phyloP scores from a whole-genome alignment of 2,329 filamentous ascomycete genomes.

The Xylaria sp. region DNA sequence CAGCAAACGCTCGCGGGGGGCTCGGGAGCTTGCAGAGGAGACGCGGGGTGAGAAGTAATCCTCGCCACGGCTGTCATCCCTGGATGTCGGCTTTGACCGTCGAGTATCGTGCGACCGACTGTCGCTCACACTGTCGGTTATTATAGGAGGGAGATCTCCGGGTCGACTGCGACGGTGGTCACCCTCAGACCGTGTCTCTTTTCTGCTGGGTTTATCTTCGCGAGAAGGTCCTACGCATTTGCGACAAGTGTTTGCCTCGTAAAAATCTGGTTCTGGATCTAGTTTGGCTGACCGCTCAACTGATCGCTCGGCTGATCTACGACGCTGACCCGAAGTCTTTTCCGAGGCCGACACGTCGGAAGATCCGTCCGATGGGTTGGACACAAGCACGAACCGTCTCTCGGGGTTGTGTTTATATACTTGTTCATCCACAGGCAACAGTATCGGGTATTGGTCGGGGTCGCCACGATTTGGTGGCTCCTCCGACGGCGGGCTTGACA shows the following conservation, averaged over 20 bases:
- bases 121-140: constrained; percentile 42
- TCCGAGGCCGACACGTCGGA: constrained; percentile 39
- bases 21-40: constrained; percentile 43
- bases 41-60: constrained; percentile 51
- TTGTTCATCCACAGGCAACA: constrained; percentile 61
- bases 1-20: constrained; percentile 54
- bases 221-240: constrained; percentile 52
- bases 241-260: constrained; percentile 58
- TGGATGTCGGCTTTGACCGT: constrained; percentile 45
- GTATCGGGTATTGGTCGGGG: constrained; percentile 74
- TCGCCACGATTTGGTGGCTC: constrained; percentile 71
- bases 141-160: constrained; percentile 48
- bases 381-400: constrained; percentile 72
- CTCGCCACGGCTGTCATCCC: constrained; percentile 45
- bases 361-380: constrained; percentile 50
- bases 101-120: constrained; percentile 39
- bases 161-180: constrained; percentile 46
- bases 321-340: constrained; percentile 36
- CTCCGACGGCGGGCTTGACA: constrained; percentile 57
- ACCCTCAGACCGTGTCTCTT: constrained; percentile 39
- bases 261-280: constrained; percentile 44
- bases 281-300: constrained; percentile 32
- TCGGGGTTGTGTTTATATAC: constrained; percentile 70
- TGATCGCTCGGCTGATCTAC: constrained; percentile 35
- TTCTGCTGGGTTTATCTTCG: constrained; percentile 45